phyloP scores from a whole-genome alignment of 1,139 yeast genomes.

The Protomyces inouyei region DNA sequence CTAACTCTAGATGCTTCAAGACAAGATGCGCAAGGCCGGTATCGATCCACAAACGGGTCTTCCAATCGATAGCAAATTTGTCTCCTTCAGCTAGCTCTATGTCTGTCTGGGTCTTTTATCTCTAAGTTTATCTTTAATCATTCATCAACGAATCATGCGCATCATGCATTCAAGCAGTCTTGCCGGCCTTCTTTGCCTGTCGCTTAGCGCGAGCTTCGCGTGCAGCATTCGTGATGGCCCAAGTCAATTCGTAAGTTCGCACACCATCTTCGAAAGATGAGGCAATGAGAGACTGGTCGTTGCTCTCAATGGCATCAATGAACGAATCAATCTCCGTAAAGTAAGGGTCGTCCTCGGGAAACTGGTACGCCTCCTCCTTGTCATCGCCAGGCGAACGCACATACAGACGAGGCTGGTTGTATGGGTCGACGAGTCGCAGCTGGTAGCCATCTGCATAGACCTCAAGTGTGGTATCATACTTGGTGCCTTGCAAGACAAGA shows the following conservation, averaged over 20 bases:
- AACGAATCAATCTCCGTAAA: constrained; percentile 27
- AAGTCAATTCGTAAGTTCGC: constrained; percentile 29
- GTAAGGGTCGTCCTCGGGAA: constrained; percentile 30
- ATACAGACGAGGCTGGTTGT: constrained; percentile 32
- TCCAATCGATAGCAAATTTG: constrained; percentile 27
- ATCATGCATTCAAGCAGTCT: neutral
- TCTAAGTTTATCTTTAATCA: neutral
- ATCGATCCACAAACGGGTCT: constrained; percentile 29
- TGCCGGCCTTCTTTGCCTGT: constrained; percentile 1
- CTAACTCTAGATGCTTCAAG: neutral
- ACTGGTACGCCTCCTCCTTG: constrained; percentile 26
- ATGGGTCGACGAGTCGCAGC: constrained; percentile 33
- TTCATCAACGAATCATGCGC: neutral
- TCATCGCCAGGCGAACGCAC: constrained; percentile 32
- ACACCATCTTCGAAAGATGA: constrained; percentile 28
- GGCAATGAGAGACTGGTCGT: constrained; percentile 20
- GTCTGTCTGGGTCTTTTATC: neutral
- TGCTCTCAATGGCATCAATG: constrained; percentile 28
- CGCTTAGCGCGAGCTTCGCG: constrained; percentile 3
- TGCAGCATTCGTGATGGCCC: constrained; percentile 28
- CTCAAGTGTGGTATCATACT: constrained; percentile 33
- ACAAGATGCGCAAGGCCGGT: constrained; percentile 13
- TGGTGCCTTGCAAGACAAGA: constrained; percentile 33
- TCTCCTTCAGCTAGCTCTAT: constrained; percentile 34
- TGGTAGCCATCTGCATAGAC: constrained; percentile 35